These are phyloP conservation scores for Herpotrichia juniperi DNA, from an alignment of 2,329 filamentous ascomycete genomes.

Conservation along the genomic window DNA sequence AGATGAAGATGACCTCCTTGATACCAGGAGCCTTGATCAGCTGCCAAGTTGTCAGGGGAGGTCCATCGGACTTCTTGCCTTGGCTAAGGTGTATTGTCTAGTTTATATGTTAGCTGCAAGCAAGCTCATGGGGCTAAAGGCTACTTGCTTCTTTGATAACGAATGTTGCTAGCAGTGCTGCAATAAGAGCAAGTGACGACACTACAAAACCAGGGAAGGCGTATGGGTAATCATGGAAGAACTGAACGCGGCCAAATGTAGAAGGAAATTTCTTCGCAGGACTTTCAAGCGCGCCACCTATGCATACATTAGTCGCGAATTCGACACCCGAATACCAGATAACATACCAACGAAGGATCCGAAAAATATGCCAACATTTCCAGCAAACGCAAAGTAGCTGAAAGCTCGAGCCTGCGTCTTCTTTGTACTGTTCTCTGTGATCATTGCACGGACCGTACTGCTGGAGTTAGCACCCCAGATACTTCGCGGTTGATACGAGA, in stretches of 20 bases:
- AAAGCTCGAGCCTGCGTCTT: conserved; percentile 76
- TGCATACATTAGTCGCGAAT: conserved; percentile 7
- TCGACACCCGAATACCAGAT: neutral
- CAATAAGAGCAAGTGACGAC: conserved; percentile 59
- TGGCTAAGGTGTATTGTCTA: conserved; percentile 40
- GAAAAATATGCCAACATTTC: conserved; percentile 75
- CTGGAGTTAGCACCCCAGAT: conserved; percentile 6
- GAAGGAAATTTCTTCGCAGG: conserved; percentile 68
- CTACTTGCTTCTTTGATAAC: conserved; percentile 64
- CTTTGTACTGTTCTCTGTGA: conserved; percentile 72
- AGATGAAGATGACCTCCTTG: conserved; percentile 67
- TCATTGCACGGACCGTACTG: conserved; percentile 74
- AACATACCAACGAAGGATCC: conserved; percentile 65
- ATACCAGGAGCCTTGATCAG: conserved; percentile 71
- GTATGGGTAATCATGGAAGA: conserved; percentile 71
- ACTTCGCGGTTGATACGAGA: neutral
- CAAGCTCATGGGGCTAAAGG: neutral
- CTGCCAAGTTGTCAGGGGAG: conserved; percentile 55
- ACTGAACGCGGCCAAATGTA: conserved; percentile 60
- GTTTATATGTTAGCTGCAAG: neutral
- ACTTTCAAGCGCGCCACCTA: conserved; percentile 71
- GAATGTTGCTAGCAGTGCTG: conserved; percentile 58
- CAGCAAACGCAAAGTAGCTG: conserved; percentile 76
- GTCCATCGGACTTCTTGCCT: conserved; percentile 20
- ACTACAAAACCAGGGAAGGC: conserved; percentile 67